Evolutionary conservation across 78 protist species (phyloP).

Genomic region (Dictyostelium capitatum): DNA sequence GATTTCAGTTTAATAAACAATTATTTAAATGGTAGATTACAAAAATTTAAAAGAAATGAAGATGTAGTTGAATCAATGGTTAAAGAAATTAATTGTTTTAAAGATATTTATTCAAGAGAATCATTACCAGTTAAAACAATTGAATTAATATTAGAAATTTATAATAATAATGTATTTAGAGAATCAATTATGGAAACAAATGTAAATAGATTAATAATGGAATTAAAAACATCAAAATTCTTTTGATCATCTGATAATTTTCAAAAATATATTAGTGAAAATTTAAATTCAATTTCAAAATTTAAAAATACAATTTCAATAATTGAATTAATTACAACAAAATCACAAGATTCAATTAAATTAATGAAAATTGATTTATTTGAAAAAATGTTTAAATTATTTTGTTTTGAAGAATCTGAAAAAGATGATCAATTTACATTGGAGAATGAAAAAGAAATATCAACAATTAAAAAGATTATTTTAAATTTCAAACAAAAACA

Average conservation of each 20-base stretch:
- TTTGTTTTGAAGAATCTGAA: no score
- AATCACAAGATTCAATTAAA: neutral
- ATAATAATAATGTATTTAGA: neutral
- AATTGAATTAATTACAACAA: neutral
- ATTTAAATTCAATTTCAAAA: neutral
- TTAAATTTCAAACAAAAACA: neutral
- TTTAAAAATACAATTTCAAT: neutral
- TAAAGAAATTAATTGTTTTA: neutral
- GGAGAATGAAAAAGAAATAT: no score
- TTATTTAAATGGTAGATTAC: neutral
- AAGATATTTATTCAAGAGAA: neutral
- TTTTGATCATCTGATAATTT: neutral
- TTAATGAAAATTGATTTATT: slow-evolving; percentile 4
- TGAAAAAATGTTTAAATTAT: neutral
- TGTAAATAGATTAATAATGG: neutral
- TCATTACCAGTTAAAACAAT: neutral
- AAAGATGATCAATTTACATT: no score
- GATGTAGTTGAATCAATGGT: neutral
- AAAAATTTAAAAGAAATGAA: neutral
- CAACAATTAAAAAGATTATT: neutral
- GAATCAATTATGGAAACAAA: neutral
- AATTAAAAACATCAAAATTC: slow-evolving; percentile 20
- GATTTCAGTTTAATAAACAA: neutral
- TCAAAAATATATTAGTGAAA: neutral
- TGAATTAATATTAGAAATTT: no score